Conservation (phyloP, 2,329 filamentous ascomycete genomes). For the Exserohilum turcica region DNA sequence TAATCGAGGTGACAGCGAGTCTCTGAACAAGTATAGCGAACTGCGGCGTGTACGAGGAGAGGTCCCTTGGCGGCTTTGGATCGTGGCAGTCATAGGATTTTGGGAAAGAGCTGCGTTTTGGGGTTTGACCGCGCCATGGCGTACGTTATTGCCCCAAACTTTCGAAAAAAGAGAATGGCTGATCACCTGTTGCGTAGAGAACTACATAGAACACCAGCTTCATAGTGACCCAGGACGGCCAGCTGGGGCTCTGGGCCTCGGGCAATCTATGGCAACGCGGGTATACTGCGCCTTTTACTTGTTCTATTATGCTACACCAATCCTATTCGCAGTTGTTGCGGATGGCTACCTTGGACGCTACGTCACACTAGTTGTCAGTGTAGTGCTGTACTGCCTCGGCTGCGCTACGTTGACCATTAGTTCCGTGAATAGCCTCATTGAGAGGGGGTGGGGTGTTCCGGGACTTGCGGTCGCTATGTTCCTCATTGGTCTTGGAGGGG, state of each 20-base stretch:
- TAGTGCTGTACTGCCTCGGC: slow-evolving; percentile 19
- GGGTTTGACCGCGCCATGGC: neutral
- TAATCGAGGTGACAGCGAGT: neutral
- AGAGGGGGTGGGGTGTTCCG: slow-evolving; percentile 3
- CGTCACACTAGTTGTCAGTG: slow-evolving; percentile 27
- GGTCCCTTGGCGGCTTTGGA: neutral
- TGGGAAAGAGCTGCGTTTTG: neutral
- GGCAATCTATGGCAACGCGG: slow-evolving; percentile 26
- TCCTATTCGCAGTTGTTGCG: slow-evolving; percentile 39
- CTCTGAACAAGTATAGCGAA: neutral
- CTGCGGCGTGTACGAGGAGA: neutral
- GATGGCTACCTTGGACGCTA: slow-evolving; percentile 46
- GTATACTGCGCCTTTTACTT: slow-evolving; percentile 22
- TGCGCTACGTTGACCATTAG: neutral
- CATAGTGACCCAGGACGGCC: slow-evolving; percentile 20
- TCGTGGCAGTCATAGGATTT: neutral
- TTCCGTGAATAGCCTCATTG: neutral
- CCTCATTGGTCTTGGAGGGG: slow-evolving; percentile 42
- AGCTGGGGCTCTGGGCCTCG: slow-evolving; percentile 26
- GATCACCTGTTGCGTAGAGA: slow-evolving; percentile 21
- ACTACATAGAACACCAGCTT: slow-evolving; percentile 25
- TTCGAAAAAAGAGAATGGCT: neutral
- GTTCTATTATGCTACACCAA: slow-evolving; percentile 24
- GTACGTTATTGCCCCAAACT: neutral
- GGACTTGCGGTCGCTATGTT: slow-evolving; percentile 37